Percentiles rank a stretch among this genome's conserved stretches.
phyloP scores from a whole-genome alignment of 169 alveolate species.

The Babesia divergens region DNA sequence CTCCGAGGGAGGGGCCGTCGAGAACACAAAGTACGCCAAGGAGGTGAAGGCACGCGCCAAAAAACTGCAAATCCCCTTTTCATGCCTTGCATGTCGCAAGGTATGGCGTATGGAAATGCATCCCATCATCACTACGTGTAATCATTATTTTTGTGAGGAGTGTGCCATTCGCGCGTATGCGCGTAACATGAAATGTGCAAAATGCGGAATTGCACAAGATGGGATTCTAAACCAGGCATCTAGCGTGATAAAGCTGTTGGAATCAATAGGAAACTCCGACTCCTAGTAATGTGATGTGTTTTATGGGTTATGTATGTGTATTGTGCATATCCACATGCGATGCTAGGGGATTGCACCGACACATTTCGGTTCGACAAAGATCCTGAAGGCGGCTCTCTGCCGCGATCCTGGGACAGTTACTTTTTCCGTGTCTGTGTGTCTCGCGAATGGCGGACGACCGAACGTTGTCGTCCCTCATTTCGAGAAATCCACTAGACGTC shows the following conservation, averaged over 20 bases:
- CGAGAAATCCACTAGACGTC: constrained; percentile 21
- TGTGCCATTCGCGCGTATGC: constrained; percentile 86
- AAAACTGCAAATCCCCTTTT: constrained; percentile 68
- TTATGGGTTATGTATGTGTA: background rate
- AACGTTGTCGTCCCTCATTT: constrained; percentile 23
- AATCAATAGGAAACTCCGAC: constrained; percentile 20
- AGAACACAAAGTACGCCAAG: constrained; percentile 23
- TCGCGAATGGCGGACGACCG: constrained; percentile 22
- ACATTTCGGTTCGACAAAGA: background rate
- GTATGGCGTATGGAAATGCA: constrained; percentile 75
- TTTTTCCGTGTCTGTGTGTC: background rate
- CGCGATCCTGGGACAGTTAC: background rate
- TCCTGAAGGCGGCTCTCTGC: background rate
- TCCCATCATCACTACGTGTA: constrained; percentile 89
- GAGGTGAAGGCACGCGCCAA: constrained; percentile 34
- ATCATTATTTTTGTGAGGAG: constrained; percentile 91
- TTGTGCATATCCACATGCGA: background rate
- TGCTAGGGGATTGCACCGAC: background rate
- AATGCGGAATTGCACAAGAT: constrained; percentile 80
- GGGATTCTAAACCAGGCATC: constrained; percentile 86
- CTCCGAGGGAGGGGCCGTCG: constrained; percentile 22
- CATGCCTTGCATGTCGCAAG: constrained; percentile 82
- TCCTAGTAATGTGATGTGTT: background rate
- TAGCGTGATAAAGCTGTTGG: constrained; percentile 62
- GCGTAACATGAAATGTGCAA: constrained; percentile 78